phyloP scores from a whole-genome alignment of 176 grass and related monocot species.

The Triticum urartu region DNA sequence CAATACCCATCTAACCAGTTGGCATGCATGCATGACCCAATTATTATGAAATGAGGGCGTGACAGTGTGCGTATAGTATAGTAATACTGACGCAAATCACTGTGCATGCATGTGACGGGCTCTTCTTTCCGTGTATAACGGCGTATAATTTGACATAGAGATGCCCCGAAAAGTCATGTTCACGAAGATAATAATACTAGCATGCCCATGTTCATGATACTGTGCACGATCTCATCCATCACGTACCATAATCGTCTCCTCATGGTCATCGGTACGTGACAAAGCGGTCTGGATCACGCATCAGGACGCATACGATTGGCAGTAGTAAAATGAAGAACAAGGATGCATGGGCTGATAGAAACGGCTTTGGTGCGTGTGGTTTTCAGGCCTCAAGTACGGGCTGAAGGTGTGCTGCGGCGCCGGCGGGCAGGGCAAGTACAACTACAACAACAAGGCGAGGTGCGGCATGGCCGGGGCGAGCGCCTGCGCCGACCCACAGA shows the following conservation, averaged over 20 bases:
- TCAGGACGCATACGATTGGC: neutral
- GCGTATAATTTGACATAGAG: neutral
- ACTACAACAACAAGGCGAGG: constrained; percentile 58
- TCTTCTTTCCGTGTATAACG: neutral
- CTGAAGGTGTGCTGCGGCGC: constrained; percentile 61
- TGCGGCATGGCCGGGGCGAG: constrained; percentile 54
- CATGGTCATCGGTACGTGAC: neutral
- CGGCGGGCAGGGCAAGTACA: constrained; percentile 58
- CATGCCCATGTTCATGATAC: neutral
- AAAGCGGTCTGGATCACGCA: neutral
- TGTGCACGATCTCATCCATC: neutral
- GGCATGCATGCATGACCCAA: neutral
- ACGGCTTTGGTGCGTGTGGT: neutral
- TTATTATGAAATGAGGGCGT: neutral
- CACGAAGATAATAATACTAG: neutral
- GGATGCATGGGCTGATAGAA: too few species aligned
- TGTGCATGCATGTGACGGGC: neutral
- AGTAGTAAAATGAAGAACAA: too few species aligned
- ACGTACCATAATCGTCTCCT: neutral
- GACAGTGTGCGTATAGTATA: neutral
- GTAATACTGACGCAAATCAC: neutral
- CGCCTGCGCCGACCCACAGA: constrained; percentile 47
- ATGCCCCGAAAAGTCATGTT: neutral
- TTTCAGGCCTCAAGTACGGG: constrained; percentile 41
- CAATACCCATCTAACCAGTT: constrained; percentile 35